These are phyloP conservation scores for Aspergillus mulundensis DNA, from an alignment of 495 filamentous ascomycete species.

Conservation along the genomic window DNA sequence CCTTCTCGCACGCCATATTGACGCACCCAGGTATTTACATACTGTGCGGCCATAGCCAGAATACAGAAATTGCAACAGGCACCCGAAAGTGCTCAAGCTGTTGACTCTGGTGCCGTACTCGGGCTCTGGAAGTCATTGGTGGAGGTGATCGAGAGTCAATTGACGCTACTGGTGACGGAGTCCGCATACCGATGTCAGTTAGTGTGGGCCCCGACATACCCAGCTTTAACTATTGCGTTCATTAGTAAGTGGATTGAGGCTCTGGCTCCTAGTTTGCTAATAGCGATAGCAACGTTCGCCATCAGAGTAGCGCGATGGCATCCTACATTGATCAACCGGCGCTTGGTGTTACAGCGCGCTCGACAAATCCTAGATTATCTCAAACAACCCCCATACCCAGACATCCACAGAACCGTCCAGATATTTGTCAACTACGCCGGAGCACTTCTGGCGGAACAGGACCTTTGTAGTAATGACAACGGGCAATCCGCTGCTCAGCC, in stretches of 20 bases:
- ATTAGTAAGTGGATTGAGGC: slow-evolving; percentile 31
- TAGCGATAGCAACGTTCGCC: slow-evolving; percentile 33
- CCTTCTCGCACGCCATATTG: not conserved
- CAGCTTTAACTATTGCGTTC: slow-evolving; percentile 39
- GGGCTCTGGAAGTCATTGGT: slow-evolving; percentile 38
- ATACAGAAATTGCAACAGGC: slow-evolving; percentile 38
- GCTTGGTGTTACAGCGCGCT: slow-evolving; percentile 32
- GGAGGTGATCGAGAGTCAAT: slow-evolving; percentile 36
- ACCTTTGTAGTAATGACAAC: not conserved
- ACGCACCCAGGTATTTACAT: slow-evolving; percentile 25
- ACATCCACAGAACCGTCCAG: slow-evolving; percentile 42
- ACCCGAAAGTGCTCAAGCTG: slow-evolving; percentile 22
- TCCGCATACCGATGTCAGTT: slow-evolving; percentile 37
- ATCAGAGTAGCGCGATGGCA: slow-evolving; percentile 40
- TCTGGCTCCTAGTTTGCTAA: not conserved
- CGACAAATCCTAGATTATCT: slow-evolving; percentile 38
- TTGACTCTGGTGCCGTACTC: slow-evolving; percentile 25
- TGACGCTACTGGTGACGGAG: slow-evolving; percentile 34
- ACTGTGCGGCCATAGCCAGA: slow-evolving; percentile 35
- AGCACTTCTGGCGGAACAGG: slow-evolving; percentile 34
- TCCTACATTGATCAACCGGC: slow-evolving; percentile 36
- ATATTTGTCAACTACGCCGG: slow-evolving; percentile 43
- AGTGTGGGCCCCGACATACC: slow-evolving; percentile 40
- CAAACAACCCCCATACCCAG: slow-evolving; percentile 41
- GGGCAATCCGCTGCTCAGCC: not conserved